These are phyloP conservation scores for Cyclocybe aegerita DNA, from an alignment of 768 basidiomycete genomes.

Conservation along the genomic window DNA sequence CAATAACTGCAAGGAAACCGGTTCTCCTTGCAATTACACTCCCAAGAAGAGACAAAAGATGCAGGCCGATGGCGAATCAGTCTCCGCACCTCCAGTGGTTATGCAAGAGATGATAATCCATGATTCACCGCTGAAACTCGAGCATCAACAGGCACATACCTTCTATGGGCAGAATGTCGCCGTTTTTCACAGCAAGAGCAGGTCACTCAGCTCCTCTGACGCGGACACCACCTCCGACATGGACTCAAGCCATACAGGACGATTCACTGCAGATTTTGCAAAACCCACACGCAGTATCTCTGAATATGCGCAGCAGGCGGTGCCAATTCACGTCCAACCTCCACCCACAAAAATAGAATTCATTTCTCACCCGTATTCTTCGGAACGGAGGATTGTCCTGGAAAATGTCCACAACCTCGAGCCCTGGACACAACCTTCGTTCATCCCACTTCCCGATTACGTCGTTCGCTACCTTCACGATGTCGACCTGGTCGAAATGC, in stretches of 20 bases:
- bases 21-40: slow-evolving; percentile 65
- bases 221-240: slow-evolving; percentile 20
- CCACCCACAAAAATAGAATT: slow-evolving; percentile 35
- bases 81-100: background rate
- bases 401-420: slow-evolving; percentile 42
- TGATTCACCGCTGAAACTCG: background rate
- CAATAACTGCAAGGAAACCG: slow-evolving; percentile 60
- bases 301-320: background rate
- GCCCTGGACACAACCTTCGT: slow-evolving; percentile 59
- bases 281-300: slow-evolving; percentile 16
- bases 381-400: slow-evolving; percentile 35
- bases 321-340: background rate
- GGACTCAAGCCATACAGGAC: slow-evolving; percentile 27
- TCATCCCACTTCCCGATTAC: slow-evolving; percentile 58
- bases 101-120: slow-evolving; percentile 5
- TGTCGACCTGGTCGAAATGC: slow-evolving; percentile 60
- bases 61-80: slow-evolving; percentile 9
- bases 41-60: slow-evolving; percentile 64
- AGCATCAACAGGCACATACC: slow-evolving; percentile 24
- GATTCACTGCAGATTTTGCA: slow-evolving; percentile 29
- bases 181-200: slow-evolving; percentile 25
- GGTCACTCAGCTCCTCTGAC: slow-evolving; percentile 24
- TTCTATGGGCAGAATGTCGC: slow-evolving; percentile 51
- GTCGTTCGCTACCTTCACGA: slow-evolving; percentile 54
- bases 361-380: slow-evolving; percentile 40